Evolutionary conservation across 2,329 filamentous ascomycete species (phyloP), one percentile per base, ranked within the genome.

Genomic region (Lizonia empirigonia): DNA sequence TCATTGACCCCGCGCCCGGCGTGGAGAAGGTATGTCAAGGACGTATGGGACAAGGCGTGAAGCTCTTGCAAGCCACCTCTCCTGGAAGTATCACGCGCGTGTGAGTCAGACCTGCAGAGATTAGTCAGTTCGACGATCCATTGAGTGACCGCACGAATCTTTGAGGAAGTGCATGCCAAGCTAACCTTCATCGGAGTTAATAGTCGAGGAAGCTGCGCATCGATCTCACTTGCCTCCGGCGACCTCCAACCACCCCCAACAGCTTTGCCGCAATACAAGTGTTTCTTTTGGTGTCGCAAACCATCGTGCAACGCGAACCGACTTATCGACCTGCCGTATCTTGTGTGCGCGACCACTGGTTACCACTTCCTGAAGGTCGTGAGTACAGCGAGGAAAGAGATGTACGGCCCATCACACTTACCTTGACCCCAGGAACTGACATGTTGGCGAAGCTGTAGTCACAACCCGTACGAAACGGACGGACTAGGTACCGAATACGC

Each of bases 51-150:
- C 10, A 30, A 15, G n/a, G 6, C 13, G 27, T 15, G 33, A 40
- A 37, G 32, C 29, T 40, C 15, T 32, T 38, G 40, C 32, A 50
- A 37, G 19, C n/a, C 41, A 29, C 35, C 19, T 2, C 20, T 16
- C 26, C 29, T 36, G 19, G 23, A 40, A 23, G 8, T 19, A 24
- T 44, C n/a, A 32, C 18, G 42, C 26, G 38, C 40, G 48, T 55
- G 30, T 60, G 60, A 60, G 53, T 60, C 59, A 63, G 38, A 57
- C 34, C 13, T 55, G 59, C 50, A 56, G 36, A 5, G 24, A 33
- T 55, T 44, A 50, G 51, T 50, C 39, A 50, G 36, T 48, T 46
- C 30, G 27, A 34, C 8, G 19, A 36, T 38, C 35, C 30, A 27
- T 34, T 39, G 39, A 38, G 33, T 55, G 44, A 53, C 52, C 53